Base-by-base conservation (phyloP, 345 rosid species). In the Ailanthus altissimus region DNA sequence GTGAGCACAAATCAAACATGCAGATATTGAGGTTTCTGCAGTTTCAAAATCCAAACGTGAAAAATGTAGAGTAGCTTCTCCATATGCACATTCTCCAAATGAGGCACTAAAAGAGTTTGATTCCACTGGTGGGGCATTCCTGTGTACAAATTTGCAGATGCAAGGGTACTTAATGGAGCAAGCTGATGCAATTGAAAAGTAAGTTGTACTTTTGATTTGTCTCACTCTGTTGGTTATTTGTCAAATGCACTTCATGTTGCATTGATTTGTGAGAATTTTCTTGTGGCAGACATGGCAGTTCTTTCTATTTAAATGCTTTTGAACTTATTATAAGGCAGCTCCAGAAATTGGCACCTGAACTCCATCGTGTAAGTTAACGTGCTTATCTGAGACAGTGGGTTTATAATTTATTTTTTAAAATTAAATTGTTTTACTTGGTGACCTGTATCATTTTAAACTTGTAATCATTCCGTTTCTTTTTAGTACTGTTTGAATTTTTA, bases 121-220 rank as follows among this genome's bases (percentile, higher is more conserved):
- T 72, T 70, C 79, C 26, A 81, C 73, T 78, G 84, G 80, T 13
- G 89, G 91, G 62, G 80, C 82, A 72, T 96, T 91, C 83, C 83
- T 93, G 57, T 87, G 93, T 40, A 85, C 98, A 73, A 91, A 86
- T 70, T 87, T 86, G 89, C 99, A 92, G 84, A 88, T 93, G 74
- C 98, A 93, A 78, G 97, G 97, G 42, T 93, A 86, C 89, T 85
- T 93, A 82, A 84, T 85, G 88, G 92, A 91, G 81, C 97, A 93
- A 83, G 93, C 97, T 62, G 93, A 93, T 80, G 90, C 90, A 70
- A 88, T 92, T 79, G 97, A 96, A 89, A 92, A 83, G 99, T 92
- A 85, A 78, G 81, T 61, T 43, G 75, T 49, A 43, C 23, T 12
- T 56, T 65, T 56, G 36, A 11, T 2, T 10, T 56, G 61, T 63